Evolutionary conservation across 2,329 filamentous ascomycete genomes (phyloP), one percentile per base, ranked within the genome.

Genomic region (Stylonectria norvegica): DNA sequence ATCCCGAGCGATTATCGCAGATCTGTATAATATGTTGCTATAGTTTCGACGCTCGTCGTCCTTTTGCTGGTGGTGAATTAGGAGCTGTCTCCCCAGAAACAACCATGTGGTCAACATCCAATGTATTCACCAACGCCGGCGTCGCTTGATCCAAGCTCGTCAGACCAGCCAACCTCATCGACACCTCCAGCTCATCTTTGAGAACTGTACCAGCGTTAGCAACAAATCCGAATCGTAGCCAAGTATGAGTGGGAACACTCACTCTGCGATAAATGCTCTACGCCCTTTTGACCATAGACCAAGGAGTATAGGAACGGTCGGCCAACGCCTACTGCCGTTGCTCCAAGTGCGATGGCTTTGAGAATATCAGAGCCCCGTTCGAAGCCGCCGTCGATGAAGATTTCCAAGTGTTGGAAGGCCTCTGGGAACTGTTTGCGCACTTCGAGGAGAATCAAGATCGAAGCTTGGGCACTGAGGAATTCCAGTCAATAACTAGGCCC

Each of bases 251-350:
- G 8, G 6, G 14, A 15, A 10, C 8, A 68, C 73, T 64, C 64
- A 79, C 76, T 76, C 43, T 75, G 70, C 38, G 76, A 70, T 42
- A 76, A 60, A 58, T 76, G 70, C 50, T 76, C 72, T 14, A 75
- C 70, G 2, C 75, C 75, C 40, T 71, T 71, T 50, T 76, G 71
- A 5, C 75, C 75, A 43, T 78, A 78, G 4, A 71, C 70, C 18
- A 73, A 61, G 2, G 72, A 71, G 48, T 73, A 79, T 5, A 79
- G 57, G 43, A 72, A 72, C 12, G 73, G 74, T 11, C 75, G 60
- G 0, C 75, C 75, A 36, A 79, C 67, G 0, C 75, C 73, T 4
- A 77, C 75, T 9, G 73, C 73, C 0, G 68, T 75, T 4, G 73
- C 75, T 0, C 75, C 76, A 0, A 79, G 58, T 17, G 70, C 71